Conservation (phyloP, 1,284 basidiomycete species). For the Puccinia hordei region DNA sequence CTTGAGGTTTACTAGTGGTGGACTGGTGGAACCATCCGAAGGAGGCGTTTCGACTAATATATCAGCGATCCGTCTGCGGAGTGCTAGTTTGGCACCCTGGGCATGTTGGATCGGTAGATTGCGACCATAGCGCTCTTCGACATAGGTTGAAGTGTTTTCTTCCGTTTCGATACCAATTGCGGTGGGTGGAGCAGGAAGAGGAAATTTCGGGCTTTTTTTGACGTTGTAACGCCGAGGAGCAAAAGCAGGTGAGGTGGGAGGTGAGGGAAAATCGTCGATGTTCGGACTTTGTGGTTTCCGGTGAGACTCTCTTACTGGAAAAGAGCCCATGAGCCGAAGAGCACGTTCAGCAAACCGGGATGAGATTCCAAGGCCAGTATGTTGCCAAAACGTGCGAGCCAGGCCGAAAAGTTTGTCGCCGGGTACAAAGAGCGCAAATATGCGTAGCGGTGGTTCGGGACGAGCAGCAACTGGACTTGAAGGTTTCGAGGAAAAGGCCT, state of each 20-base stretch:
- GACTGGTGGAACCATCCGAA: conserved; percentile 63
- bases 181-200: neutral
- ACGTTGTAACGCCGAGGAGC: conserved; percentile 21
- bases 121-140: conserved; percentile 94
- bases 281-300: conserved; percentile 54
- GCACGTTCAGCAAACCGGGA: conserved; percentile 83
- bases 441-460: conserved; percentile 63
- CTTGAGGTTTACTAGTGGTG: conserved; percentile 57
- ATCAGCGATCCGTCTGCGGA: conserved; percentile 85
- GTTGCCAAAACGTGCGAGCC: conserved; percentile 95
- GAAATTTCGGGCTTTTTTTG: conserved; percentile 13
- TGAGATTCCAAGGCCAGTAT: conserved; percentile 85
- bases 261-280: neutral
- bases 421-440: conserved; percentile 68
- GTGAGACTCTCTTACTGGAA: conserved; percentile 60
- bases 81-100: conserved; percentile 76
- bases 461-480: conserved; percentile 55
- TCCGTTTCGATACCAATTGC: conserved; percentile 58
- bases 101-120: conserved; percentile 79
- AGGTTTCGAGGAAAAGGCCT: conserved; percentile 51
- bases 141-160: conserved; percentile 64
- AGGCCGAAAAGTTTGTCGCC: conserved; percentile 65
- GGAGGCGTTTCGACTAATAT: conserved; percentile 66
- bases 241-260: neutral
- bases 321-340: conserved; percentile 67